These are phyloP conservation scores for Elsinoe australis DNA, from an alignment of 2,329 filamentous ascomycete species.

Conservation along the genomic window DNA sequence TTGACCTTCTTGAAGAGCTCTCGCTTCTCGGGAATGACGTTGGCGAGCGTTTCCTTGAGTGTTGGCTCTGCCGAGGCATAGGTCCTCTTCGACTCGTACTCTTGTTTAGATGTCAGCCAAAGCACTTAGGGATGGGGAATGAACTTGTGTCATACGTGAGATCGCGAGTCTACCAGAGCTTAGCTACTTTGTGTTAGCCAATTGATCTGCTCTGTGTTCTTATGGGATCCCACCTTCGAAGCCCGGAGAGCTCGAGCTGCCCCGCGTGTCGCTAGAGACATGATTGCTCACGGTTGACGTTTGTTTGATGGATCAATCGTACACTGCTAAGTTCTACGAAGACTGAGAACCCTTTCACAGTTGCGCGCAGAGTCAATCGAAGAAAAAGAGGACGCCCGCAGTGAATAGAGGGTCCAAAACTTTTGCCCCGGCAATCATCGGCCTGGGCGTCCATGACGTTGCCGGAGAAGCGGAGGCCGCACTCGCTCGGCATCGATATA, in stretches of 20 bases:
- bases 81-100: conserved; percentile 39
- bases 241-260: conserved; percentile 57
- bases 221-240: conserved; percentile 50
- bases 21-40: conserved; percentile 81
- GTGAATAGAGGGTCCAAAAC: background rate
- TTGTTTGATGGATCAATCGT: no score
- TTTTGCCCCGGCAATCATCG: conserved; percentile 14
- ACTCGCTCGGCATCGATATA: background rate
- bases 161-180: conserved; percentile 11
- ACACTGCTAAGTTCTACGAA: no score
- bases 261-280: conserved; percentile 58
- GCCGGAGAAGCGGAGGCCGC: conserved; percentile 5
- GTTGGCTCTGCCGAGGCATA: conserved; percentile 78
- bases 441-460: conserved; percentile 13
- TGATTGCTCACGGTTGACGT: no score
- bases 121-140: no score
- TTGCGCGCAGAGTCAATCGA: background rate
- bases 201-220: background rate
- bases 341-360: no score
- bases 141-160: no score
- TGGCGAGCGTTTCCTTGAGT: conserved; percentile 78
- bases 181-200: conserved; percentile 10
- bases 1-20: conserved; percentile 94
- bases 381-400: background rate
- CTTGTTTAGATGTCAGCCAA: conserved; percentile 26